These are phyloP conservation scores for Pseudoturritis turrita DNA, from an alignment of 345 rosid genomes.

Conservation along the genomic window DNA sequence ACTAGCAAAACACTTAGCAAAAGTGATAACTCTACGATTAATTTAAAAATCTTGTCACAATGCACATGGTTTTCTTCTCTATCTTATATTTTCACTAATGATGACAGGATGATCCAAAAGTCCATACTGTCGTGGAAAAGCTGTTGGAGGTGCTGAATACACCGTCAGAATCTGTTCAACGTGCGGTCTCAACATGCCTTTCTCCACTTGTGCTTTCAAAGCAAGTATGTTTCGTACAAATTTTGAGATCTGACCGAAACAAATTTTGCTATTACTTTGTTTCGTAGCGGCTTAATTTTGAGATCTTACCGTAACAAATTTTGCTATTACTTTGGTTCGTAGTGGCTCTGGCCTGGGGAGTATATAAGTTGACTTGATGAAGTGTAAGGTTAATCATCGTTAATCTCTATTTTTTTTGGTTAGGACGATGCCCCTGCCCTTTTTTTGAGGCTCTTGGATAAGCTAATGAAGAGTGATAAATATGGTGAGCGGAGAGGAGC, in stretches of 20 bases:
- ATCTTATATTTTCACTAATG: conserved; percentile 18
- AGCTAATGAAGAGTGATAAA: conserved; percentile 83
- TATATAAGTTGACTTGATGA: background rate
- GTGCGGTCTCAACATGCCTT: conserved; percentile 85
- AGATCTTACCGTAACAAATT: background rate
- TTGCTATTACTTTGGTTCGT: conserved; percentile 3
- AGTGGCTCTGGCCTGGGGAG: background rate
- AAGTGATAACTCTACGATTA: conserved; percentile 41
- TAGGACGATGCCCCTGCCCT: conserved; percentile 78
- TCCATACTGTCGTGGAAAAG: conserved; percentile 85
- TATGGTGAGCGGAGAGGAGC: conserved; percentile 99
- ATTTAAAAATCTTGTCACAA: background rate
- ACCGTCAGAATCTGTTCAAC: conserved; percentile 99
- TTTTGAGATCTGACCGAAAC: background rate
- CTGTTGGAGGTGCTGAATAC: conserved; percentile 93
- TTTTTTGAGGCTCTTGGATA: conserved; percentile 71
- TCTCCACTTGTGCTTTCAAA: conserved; percentile 86
- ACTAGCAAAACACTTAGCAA: conserved; percentile 81
- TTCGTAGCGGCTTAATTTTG: background rate
- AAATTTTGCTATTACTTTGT: background rate
- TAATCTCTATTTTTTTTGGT: conserved; percentile 5
- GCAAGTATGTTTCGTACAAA: conserved; percentile 46
- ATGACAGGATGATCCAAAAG: conserved; percentile 94
- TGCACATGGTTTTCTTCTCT: background rate
- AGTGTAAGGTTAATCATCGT: background rate